Conservation (phyloP, 1,284 basidiomycete species). For the Hemileia vastatrix region DNA sequence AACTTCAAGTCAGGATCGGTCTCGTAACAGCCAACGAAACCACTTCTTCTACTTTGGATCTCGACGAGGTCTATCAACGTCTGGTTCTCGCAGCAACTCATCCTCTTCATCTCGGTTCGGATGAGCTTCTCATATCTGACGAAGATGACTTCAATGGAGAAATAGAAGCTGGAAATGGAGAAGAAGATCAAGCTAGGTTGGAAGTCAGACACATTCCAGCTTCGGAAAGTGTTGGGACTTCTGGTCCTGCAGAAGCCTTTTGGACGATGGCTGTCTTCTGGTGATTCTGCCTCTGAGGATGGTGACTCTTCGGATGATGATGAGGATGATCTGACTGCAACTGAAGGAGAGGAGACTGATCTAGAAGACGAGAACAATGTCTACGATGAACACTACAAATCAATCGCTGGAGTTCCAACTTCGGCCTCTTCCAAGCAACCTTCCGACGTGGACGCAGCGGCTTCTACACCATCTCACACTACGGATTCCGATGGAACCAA, state of each 20-base stretch:
- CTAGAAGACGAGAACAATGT: conserved; percentile 23
- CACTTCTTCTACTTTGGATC: neutral
- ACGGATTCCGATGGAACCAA: no score
- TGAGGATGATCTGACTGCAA: conserved; percentile 18
- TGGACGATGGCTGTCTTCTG: conserved; percentile 19
- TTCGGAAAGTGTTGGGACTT: conserved; percentile 33
- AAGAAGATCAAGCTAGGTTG: neutral
- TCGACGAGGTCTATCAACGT: conserved; percentile 29
- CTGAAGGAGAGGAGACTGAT: conserved; percentile 24
- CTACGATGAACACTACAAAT: conserved; percentile 25
- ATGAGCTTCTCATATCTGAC: neutral
- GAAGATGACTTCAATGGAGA: neutral
- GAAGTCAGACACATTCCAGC: conserved; percentile 31
- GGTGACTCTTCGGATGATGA: no score
- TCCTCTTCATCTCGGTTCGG: neutral
- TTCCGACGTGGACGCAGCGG: conserved; percentile 1
- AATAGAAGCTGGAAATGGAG: neutral
- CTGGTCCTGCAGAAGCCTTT: conserved; percentile 32
- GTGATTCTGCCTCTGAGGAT: conserved; percentile 23
- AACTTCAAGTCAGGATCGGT: conserved; percentile 34
- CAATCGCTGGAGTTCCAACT: conserved; percentile 22
- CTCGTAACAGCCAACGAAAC: conserved; percentile 24
- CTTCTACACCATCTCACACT: conserved; percentile 20
- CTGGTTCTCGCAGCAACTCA: neutral
- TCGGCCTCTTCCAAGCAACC: neutral